Conservation (phyloP, 2,329 filamentous ascomycete genomes). For the Curvularia lunata region DNA sequence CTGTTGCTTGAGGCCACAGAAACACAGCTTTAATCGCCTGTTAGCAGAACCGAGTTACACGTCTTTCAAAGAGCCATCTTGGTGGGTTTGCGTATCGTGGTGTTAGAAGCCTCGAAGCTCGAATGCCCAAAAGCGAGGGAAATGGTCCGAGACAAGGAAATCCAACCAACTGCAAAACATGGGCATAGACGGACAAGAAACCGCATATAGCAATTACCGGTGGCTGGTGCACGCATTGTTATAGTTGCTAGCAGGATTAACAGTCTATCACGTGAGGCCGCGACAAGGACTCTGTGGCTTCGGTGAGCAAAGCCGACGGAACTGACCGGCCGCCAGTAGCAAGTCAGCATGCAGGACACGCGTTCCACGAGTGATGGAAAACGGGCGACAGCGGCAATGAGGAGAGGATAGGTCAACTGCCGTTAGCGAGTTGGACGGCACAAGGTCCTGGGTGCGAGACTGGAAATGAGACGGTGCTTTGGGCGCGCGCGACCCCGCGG, state of each 20-base stretch:
- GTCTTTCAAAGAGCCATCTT: background rate
- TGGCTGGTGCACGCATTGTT: constrained; percentile 2
- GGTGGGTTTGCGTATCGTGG: background rate
- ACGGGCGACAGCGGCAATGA: background rate
- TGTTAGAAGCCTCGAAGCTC: background rate
- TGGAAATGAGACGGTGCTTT: constrained; percentile 4
- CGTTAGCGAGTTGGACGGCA: too few species aligned
- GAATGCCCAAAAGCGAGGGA: background rate
- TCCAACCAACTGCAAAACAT: background rate
- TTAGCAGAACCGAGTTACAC: background rate
- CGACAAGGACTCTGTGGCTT: constrained; percentile 14
- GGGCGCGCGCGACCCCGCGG: constrained; percentile 10
- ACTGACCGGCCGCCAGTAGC: background rate
- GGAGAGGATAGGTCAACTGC: background rate
- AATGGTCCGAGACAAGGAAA: too few species aligned
- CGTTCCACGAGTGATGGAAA: background rate
- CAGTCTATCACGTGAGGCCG: constrained; percentile 11
- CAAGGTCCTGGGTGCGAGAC: constrained; percentile 4
- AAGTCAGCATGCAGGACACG: background rate
- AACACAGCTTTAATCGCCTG: background rate
- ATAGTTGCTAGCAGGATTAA: background rate
- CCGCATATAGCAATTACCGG: background rate
- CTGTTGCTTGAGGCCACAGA: background rate
- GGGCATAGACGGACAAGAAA: too few species aligned
- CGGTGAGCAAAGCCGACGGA: constrained; percentile 7